Base-by-base conservation (phyloP, 805 yeast genomes). In the Starmera caribaea region DNA sequence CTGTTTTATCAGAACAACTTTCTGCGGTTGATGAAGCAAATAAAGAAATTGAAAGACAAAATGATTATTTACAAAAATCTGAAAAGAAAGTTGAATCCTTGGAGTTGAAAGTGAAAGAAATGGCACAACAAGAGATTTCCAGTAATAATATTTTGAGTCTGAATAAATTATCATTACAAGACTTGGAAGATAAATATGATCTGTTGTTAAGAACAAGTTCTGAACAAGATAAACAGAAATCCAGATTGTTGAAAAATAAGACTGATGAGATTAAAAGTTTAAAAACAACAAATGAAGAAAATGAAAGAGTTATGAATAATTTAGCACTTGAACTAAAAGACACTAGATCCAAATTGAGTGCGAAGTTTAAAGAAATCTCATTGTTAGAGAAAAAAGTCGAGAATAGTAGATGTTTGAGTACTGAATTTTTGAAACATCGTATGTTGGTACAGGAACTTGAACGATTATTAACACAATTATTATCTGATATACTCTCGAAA, bases 81-180 rank as follows among this genome's bases (percentile, higher is more conserved):
- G 38, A 26, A 14, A 30, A 36, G 21, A 15, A 32, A 24, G 11
- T 11, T 11, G 39, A 34, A 24, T 32, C 30, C 4, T 26, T 45
- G 3, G 37, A 38, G 26, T 39, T 35, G 8, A 49, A 46, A 30
- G 45, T 45, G 5, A 45, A 44, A 1, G 54, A 46, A 16, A 47
- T 45, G 26, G 26, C 26, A 7, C 9, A 21, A 21, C 26, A 21
- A 21, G 26, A 21, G 8, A 21, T 7, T 21, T 21, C 26, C 6
- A 21, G 9, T 7, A 21, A 3, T 7, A 5, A 21, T 7, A 9
- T 21, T 21, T 21, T 21, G 26, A 21, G 8, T 21, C 26, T 21
- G 26, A 21, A 21, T 7, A 21, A 21, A 21, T 21, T 21, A 5
- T 7, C 4, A 21, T 21, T 21, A 9, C 26, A 21, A 21, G 26